Conservation (phyloP, 345 rosid species). For the Orychophragmus violaceus region DNA sequence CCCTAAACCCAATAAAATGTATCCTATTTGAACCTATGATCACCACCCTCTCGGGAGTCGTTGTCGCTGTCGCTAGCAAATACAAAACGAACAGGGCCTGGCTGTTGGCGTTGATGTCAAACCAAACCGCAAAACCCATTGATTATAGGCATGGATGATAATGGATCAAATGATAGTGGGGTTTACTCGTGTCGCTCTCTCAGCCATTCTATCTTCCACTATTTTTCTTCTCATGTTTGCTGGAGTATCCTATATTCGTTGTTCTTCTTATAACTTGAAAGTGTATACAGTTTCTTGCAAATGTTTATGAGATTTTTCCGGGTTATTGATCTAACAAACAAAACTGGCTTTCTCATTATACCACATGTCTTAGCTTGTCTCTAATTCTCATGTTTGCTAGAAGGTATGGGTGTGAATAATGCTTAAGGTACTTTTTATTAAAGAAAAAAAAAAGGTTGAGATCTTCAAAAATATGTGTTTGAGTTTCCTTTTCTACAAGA, state of each 20-base stretch:
- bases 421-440: not conserved
- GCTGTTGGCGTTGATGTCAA: constrained; percentile 89
- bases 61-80: too few relatives aligned
- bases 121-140: constrained; percentile 60
- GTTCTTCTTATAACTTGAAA: not conserved
- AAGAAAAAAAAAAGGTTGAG: not conserved
- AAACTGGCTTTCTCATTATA: not conserved
- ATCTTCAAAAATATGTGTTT: not conserved
- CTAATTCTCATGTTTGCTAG: not conserved
- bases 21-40: too few relatives aligned
- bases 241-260: constrained; percentile 3
- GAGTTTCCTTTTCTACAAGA: not conserved
- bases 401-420: not conserved
- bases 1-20: too few relatives aligned
- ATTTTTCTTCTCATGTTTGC: constrained; percentile 18
- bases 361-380: not conserved
- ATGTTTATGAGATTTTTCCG: not conserved
- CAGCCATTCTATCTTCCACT: constrained; percentile 38
- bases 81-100: too few relatives aligned
- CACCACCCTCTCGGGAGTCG: too few relatives aligned
- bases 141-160: constrained; percentile 1
- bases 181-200: constrained; percentile 72
- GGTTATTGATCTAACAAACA: not conserved
- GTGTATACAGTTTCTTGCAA: not conserved
- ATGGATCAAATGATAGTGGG: constrained; percentile 49